phyloP scores from a whole-genome alignment of 352 stramenopile species.

The Phytophthora sojae region DNA sequence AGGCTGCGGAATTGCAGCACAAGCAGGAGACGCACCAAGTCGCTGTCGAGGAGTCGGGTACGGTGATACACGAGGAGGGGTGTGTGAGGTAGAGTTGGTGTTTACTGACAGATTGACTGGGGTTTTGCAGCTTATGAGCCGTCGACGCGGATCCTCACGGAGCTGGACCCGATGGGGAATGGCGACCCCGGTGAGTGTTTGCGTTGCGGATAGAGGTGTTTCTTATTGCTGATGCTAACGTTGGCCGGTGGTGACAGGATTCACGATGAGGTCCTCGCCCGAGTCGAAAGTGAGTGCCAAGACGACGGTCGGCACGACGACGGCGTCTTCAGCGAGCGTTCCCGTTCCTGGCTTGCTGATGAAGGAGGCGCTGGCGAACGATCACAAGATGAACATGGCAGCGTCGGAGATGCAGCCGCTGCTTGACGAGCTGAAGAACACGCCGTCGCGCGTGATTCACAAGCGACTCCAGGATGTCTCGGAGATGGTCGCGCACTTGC shows the following conservation, averaged over 20 bases:
- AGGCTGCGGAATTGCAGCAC: conserved; percentile 24
- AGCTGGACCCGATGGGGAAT: conserved; percentile 34
- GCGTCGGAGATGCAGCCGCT: conserved; percentile 68
- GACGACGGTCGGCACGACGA: conserved; percentile 5
- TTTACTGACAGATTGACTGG: background rate
- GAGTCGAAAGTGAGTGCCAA: conserved; percentile 35
- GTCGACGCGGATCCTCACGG: conserved; percentile 31
- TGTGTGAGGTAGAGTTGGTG: background rate
- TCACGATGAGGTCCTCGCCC: conserved; percentile 17
- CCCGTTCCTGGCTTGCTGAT: conserved; percentile 27
- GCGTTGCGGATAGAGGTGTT: background rate
- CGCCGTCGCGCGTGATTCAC: conserved; percentile 69
- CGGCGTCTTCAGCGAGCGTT: conserved; percentile 16
- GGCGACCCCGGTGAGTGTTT: conserved; percentile 24
- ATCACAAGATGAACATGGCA: conserved; percentile 71
- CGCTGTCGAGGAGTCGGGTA: conserved; percentile 32
- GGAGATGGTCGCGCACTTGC: conserved; percentile 72
- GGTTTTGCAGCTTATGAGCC: conserved; percentile 37
- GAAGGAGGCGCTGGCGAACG: conserved; percentile 59
- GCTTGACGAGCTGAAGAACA: conserved; percentile 62
- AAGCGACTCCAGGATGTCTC: conserved; percentile 82
- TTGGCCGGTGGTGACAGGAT: conserved; percentile 6
- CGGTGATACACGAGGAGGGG: background rate
- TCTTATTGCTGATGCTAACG: background rate
- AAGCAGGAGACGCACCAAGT: conserved; percentile 34